Evolutionary conservation across 192 early-diverging fungal genomes (phyloP).

Genomic region (Backusella tarrabulga): DNA sequence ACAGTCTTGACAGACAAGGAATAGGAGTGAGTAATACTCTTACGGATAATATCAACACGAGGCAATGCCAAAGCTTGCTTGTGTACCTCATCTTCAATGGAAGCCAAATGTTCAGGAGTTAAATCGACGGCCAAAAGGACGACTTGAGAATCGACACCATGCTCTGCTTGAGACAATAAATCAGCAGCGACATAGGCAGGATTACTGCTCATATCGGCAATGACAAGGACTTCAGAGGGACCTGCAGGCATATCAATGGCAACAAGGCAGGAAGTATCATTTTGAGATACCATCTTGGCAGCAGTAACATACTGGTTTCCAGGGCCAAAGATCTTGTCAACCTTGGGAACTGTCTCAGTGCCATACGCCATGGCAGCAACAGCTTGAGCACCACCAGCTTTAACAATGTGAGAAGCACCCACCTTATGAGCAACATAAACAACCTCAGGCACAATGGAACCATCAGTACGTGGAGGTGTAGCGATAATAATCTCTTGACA

Average conservation of each 20-base stretch:
- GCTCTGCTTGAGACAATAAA: constrained; percentile 96
- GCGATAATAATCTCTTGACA: constrained; percentile 95
- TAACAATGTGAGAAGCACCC: constrained; percentile 87
- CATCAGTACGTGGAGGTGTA: constrained; percentile 90
- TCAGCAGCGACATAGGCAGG: constrained; percentile 95
- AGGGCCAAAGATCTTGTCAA: constrained; percentile 99
- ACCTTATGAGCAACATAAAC: constrained; percentile 98
- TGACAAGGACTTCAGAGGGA: constrained; percentile 98
- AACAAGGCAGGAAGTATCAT: constrained; percentile 89
- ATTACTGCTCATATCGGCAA: constrained; percentile 83
- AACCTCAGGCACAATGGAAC: constrained; percentile 91
- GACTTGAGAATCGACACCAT: constrained; percentile 95
- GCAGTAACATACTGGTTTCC: constrained; percentile 99
- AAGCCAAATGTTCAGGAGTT: constrained; percentile 60
- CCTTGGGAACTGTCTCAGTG: constrained; percentile 93
- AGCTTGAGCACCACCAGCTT: constrained; percentile 97
- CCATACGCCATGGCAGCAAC: constrained; percentile 99
- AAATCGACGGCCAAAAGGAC: constrained; percentile 87
- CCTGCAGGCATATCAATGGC: constrained; percentile 99
- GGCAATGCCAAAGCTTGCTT: constrained; percentile 83
- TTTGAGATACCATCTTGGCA: constrained; percentile 96
- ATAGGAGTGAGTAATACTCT: constrained; percentile 85
- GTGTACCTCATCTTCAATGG: constrained; percentile 79
- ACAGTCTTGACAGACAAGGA: constrained; percentile 68
- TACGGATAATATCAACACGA: constrained; percentile 84